Conservation (phyloP, 176 grass and related monocot genomes). For the Hordeum marinum region DNA sequence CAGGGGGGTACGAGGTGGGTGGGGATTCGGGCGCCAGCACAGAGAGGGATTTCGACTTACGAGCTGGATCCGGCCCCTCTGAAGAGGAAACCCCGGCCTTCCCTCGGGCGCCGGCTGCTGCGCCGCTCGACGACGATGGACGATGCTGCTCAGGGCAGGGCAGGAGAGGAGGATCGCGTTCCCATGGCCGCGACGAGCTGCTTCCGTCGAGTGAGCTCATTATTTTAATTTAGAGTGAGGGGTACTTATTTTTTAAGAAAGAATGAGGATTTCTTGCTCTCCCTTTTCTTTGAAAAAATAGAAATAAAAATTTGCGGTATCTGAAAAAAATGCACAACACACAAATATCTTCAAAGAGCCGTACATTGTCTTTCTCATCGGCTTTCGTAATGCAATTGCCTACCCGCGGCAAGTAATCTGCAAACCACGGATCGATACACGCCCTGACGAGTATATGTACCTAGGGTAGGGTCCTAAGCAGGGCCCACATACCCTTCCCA, state of each 20-base stretch:
- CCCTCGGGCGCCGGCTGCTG: neutral
- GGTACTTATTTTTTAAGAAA: neutral
- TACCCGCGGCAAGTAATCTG: too few relatives aligned
- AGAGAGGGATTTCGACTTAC: constrained; percentile 1
- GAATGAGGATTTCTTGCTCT: too few relatives aligned
- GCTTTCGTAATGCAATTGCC: too few relatives aligned
- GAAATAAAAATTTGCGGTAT: too few relatives aligned
- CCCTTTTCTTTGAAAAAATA: too few relatives aligned
- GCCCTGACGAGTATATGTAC: too few relatives aligned
- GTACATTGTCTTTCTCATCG: too few relatives aligned
- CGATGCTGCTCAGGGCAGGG: neutral
- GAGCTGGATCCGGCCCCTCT: neutral
- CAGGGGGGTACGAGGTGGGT: neutral
- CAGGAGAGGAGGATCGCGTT: neutral
- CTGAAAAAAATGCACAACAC: too few relatives aligned
- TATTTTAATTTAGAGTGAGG: neutral
- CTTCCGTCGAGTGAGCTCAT: neutral
- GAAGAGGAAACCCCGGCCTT: neutral
- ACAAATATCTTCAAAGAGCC: too few relatives aligned
- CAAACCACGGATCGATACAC: too few relatives aligned
- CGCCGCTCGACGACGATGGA: neutral
- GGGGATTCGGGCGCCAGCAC: neutral
- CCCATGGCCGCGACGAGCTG: neutral
- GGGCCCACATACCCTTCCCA: too few relatives aligned
- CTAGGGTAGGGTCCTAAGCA: too few relatives aligned